A percentile compares a stretch with the other conserved stretches of the same genome.
These are phyloP conservation scores for Austroboletus festivus DNA, from an alignment of 768 basidiomycete genomes.

Conservation along the genomic window DNA sequence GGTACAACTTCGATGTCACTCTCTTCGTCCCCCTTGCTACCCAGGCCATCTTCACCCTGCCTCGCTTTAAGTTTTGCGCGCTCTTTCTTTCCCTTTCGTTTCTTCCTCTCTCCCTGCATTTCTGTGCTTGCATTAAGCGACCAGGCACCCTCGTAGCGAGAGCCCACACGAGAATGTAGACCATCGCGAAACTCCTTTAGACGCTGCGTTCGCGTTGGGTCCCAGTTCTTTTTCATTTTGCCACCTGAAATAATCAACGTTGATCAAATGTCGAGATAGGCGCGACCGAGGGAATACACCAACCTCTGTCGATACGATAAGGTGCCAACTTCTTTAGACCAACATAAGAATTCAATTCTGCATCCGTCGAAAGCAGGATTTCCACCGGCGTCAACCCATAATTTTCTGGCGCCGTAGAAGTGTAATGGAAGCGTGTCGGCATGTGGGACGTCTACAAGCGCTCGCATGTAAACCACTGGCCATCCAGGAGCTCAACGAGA, in stretches of 20 bases:
- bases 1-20: background rate
- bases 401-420: slow-evolving; percentile 55
- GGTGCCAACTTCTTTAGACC: slow-evolving; percentile 89
- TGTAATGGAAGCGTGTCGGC: slow-evolving; percentile 92
- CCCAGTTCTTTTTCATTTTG: slow-evolving; percentile 46
- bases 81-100: slow-evolving; percentile 71
- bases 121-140: slow-evolving; percentile 11
- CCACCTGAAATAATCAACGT: slow-evolving; percentile 10
- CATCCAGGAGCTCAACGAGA: slow-evolving; percentile 7
- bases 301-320: slow-evolving; percentile 59
- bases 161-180: slow-evolving; percentile 43
- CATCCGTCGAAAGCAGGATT: slow-evolving; percentile 87
- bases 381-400: slow-evolving; percentile 80
- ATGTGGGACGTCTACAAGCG: slow-evolving; percentile 74
- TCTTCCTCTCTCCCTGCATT: slow-evolving; percentile 42
- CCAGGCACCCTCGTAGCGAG: slow-evolving; percentile 18
- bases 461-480: slow-evolving; percentile 1
- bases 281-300: slow-evolving; percentile 7
- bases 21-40: background rate
- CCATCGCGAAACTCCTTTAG: slow-evolving; percentile 70
- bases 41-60: slow-evolving; percentile 11
- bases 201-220: slow-evolving; percentile 57
- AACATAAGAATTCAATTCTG: slow-evolving; percentile 90
- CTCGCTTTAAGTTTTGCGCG: slow-evolving; percentile 48
- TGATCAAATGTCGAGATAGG: background rate